Percentiles rank a stretch among this genome's conserved stretches.
phyloP scores from a whole-genome alignment of 2,329 filamentous ascomycete genomes.

The Fusarium setosum region DNA sequence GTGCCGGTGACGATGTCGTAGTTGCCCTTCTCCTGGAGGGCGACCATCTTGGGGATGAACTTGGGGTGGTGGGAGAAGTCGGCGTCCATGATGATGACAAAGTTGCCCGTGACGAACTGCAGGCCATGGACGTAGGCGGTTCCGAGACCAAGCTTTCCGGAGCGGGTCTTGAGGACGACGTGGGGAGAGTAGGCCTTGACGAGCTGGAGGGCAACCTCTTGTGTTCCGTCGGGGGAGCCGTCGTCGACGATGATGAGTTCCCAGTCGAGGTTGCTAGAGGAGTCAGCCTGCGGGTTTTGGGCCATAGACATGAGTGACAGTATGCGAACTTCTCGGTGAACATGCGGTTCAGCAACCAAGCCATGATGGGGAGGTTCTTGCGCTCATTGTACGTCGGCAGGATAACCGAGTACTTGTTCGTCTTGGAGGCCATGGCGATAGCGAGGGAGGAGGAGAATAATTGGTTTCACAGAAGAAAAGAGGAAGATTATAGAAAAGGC shows the following conservation, averaged over 20 bases:
- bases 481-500: neutral
- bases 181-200: conserved; percentile 84
- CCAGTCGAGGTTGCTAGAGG: conserved; percentile 86
- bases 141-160: conserved; percentile 96
- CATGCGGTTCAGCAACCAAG: conserved; percentile 91
- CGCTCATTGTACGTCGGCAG: conserved; percentile 99
- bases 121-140: conserved; percentile 97
- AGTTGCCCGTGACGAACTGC: conserved; percentile 91
- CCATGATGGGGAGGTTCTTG: conserved; percentile 94
- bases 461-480: conserved; percentile 5
- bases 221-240: conserved; percentile 94
- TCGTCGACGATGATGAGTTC: conserved; percentile 99
- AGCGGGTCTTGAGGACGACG: conserved; percentile 86
- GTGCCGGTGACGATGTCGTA: conserved; percentile 99
- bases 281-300: neutral
- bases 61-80: conserved; percentile 99
- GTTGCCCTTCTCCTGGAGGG: conserved; percentile 77
- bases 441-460: conserved; percentile 2
- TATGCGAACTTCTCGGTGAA: conserved; percentile 83
- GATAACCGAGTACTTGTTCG: conserved; percentile 94
- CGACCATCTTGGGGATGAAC: conserved; percentile 96
- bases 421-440: conserved; percentile 59
- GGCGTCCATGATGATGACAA: conserved; percentile 99
- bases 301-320: rapidly evolving
- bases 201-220: conserved; percentile 90